Percentiles rank a stretch among this genome's conserved stretches.
phyloP scores from a whole-genome alignment of 176 grass and related monocot species.

The Eleusine indica region DNA sequence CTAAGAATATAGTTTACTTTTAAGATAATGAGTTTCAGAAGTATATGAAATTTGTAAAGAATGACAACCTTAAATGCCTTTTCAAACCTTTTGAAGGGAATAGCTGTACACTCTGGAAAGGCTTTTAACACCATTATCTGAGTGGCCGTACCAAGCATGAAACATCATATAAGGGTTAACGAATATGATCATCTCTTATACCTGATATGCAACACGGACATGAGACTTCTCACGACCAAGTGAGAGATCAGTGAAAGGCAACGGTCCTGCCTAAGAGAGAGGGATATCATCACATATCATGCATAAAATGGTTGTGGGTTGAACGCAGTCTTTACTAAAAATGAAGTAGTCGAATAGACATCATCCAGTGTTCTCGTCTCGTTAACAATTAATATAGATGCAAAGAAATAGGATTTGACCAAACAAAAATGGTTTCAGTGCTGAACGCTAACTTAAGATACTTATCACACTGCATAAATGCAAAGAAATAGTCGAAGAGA shows the following conservation, averaged over 20 bases:
- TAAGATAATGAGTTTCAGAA: no score
- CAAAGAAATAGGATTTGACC: neutral
- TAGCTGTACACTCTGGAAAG: slow-evolving; percentile 49
- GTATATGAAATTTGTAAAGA: neutral
- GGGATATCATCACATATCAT: neutral
- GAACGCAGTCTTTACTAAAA: neutral
- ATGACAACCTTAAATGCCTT: slow-evolving; percentile 57
- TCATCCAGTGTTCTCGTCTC: no score
- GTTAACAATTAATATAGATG: neutral
- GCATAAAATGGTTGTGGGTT: neutral
- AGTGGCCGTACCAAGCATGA: slow-evolving; percentile 45
- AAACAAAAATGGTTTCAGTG: neutral
- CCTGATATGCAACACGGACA: slow-evolving; percentile 69
- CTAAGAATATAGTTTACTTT: neutral
- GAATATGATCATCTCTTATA: slow-evolving; percentile 8
- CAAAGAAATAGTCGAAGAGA: neutral
- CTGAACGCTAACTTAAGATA: neutral
- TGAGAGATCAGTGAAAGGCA: slow-evolving; percentile 42
- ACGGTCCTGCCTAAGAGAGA: slow-evolving; percentile 43
- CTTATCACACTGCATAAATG: neutral
- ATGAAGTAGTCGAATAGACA: neutral
- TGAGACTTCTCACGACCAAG: slow-evolving; percentile 38
- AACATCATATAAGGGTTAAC: slow-evolving; percentile 9
- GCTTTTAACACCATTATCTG: slow-evolving; percentile 60
- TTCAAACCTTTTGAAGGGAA: slow-evolving; percentile 64